These are phyloP conservation scores for Colletotrichum chlorophyti DNA, from an alignment of 2,329 filamentous ascomycete genomes.

Conservation along the genomic window DNA sequence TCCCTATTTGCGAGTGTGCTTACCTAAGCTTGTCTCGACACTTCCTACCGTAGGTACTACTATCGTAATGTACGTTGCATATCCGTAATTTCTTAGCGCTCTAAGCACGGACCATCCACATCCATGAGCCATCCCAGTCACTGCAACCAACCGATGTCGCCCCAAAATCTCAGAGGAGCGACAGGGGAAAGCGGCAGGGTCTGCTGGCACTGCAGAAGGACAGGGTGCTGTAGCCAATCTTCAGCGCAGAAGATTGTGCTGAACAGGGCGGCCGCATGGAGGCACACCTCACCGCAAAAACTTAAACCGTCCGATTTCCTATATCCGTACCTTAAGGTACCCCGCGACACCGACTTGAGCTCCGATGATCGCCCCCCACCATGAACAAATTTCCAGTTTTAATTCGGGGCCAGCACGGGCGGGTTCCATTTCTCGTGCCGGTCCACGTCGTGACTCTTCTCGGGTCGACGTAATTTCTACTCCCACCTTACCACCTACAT, in stretches of 20 bases:
- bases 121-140: neutral
- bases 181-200: neutral
- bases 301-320: slow-evolving; percentile 14
- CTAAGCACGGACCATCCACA: neutral
- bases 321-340: no score
- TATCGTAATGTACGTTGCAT: rapidly evolving
- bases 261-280: slow-evolving; percentile 6
- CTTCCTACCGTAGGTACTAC: no score
- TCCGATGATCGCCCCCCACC: slow-evolving; percentile 23
- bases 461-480: neutral
- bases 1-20: no score
- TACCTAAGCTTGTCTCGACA: no score
- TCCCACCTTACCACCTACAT: no score
- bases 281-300: slow-evolving; percentile 8
- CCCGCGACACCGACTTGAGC: slow-evolving; percentile 26
- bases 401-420: no score
- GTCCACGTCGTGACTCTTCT: slow-evolving; percentile 13
- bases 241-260: neutral
- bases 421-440: neutral
- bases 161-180: neutral
- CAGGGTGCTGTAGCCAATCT: slow-evolving; percentile 17
- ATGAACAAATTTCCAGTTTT: slow-evolving; percentile 27
- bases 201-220: neutral
- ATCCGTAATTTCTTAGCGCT: no score
- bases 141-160: slow-evolving; percentile 19